Evolutionary conservation across 345 rosid genomes (phyloP).

Genomic region (Eucalyptus victrix): DNA sequence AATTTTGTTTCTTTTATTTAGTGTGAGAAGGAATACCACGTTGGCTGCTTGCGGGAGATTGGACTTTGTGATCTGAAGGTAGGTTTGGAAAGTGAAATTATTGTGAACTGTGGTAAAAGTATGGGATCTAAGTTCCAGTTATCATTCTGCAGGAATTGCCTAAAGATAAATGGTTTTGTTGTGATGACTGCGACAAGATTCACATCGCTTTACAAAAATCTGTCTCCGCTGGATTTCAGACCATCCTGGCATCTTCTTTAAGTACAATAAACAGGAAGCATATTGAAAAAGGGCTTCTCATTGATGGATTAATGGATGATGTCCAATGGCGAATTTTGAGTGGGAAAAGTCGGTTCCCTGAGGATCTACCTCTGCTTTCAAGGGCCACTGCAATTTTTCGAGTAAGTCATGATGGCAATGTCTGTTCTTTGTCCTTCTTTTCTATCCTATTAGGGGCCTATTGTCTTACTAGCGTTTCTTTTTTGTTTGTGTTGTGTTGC

Average conservation of each 20-base stretch:
- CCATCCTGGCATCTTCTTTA: constrained; percentile 32
- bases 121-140: neutral
- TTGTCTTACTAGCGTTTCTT: neutral
- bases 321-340: constrained; percentile 74
- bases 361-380: constrained; percentile 64
- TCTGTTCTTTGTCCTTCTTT: neutral
- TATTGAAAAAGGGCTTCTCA: constrained; percentile 54
- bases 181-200: constrained; percentile 67
- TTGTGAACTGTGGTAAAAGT: neutral
- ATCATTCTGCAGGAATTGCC: constrained; percentile 60
- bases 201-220: constrained; percentile 41
- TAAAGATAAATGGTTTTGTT: constrained; percentile 79
- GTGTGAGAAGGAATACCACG: constrained; percentile 85
- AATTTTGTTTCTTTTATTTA: constrained; percentile 13
- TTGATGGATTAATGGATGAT: constrained; percentile 20
- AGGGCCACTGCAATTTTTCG: constrained; percentile 81
- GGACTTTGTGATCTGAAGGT: constrained; percentile 77
- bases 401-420: constrained; percentile 22
- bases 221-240: constrained; percentile 52
- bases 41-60: constrained; percentile 77
- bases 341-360: constrained; percentile 65
- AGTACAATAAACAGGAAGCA: constrained; percentile 51
- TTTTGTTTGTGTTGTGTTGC: neutral
- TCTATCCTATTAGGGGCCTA: neutral
- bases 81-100: constrained; percentile 6